phyloP scores from a whole-genome alignment of 2,329 filamentous ascomycete species.

The Epichloe glyceriae region DNA sequence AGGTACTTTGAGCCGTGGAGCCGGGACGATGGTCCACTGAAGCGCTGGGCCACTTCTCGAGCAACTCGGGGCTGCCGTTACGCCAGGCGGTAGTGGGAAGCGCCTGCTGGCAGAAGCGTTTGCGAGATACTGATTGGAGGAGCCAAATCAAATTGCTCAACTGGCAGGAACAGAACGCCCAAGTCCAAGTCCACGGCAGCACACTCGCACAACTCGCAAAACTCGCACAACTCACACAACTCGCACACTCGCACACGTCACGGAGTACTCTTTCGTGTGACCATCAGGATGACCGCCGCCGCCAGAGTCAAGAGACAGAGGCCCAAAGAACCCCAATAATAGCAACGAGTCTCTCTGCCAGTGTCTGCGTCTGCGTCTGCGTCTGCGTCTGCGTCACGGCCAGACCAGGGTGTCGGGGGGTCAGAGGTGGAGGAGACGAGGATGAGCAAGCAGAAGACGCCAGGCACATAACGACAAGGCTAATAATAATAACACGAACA shows the following conservation, averaged over 20 bases:
- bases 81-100: background rate
- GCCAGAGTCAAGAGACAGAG: too few relatives aligned
- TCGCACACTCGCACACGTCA: background rate
- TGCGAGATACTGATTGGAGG: background rate
- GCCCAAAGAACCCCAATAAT: background rate
- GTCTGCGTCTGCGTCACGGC: background rate
- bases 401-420: background rate
- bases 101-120: background rate
- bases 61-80: background rate
- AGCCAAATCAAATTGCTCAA: background rate
- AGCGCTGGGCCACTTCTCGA: background rate
- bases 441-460: too few relatives aligned
- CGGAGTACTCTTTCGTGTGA: too few relatives aligned
- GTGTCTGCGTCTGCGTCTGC: background rate
- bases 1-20: background rate
- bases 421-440: too few relatives aligned
- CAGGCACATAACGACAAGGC: too few relatives aligned
- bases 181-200: background rate
- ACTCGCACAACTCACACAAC: too few relatives aligned
- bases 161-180: background rate
- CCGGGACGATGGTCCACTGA: background rate
- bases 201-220: background rate
- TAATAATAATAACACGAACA: too few relatives aligned
- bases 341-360: background rate
- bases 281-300: too few relatives aligned